Percentiles rank a stretch among this genome's conserved stretches.
phyloP scores from a whole-genome alignment of 768 basidiomycete genomes.

The Auricularia heimuer region DNA sequence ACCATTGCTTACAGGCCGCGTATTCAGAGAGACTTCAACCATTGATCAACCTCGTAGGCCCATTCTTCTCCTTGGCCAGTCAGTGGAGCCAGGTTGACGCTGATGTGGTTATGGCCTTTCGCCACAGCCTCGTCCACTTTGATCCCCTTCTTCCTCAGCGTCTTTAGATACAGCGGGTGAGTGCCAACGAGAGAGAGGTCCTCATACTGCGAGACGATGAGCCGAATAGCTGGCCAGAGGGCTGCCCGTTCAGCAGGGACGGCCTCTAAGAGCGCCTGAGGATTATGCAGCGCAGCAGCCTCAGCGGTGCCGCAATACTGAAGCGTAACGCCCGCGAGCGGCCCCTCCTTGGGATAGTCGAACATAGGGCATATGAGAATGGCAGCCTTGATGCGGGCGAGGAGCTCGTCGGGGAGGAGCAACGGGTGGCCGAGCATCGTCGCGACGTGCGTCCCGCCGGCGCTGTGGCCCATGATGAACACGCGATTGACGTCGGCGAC shows the following conservation, averaged over 20 bases:
- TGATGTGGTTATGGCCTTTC: conserved; percentile 55
- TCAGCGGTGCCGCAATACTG: conserved; percentile 33
- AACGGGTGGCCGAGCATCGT: conserved; percentile 33
- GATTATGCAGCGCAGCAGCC: conserved; percentile 27
- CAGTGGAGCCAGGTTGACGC: conserved; percentile 37
- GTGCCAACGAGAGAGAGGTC: not conserved
- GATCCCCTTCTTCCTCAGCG: conserved; percentile 16
- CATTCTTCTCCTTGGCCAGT: conserved; percentile 55
- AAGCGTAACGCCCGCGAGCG: conserved; percentile 4
- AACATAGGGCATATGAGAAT: conserved; percentile 33
- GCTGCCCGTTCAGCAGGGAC: not conserved
- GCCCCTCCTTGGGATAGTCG: conserved; percentile 4
- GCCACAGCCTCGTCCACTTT: conserved; percentile 30
- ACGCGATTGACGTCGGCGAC: conserved; percentile 31
- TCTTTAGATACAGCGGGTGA: not conserved
- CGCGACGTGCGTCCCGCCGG: conserved; percentile 42
- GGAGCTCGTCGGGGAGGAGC: conserved; percentile 24
- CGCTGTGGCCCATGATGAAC: conserved; percentile 52
- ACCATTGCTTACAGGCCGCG: too few species aligned
- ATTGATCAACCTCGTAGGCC: conserved; percentile 37
- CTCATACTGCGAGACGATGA: not conserved
- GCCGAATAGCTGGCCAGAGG: not conserved
- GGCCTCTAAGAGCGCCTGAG: conserved; percentile 30
- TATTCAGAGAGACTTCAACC: conserved; percentile 17
- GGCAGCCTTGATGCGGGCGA: conserved; percentile 32